A percentile compares a stretch with the other conserved stretches of the same genome.
phyloP scores from a whole-genome alignment of 2,329 filamentous ascomycete genomes.

The Coleophoma cylindrospora region DNA sequence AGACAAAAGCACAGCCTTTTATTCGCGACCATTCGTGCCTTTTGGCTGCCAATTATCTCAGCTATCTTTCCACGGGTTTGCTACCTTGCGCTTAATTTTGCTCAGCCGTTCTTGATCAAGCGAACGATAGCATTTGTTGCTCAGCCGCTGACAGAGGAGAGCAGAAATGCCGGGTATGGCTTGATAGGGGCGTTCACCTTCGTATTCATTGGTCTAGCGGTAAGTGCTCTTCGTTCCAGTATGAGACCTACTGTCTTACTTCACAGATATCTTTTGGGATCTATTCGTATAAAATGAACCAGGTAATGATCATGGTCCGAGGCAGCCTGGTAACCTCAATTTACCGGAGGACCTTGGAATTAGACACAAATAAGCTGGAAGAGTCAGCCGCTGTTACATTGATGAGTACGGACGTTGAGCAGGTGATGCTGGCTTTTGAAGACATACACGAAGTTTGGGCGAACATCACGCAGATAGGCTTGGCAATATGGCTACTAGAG shows the following conservation, averaged over 20 bases:
- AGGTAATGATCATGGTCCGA: constrained; percentile 18
- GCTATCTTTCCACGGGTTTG: constrained; percentile 11
- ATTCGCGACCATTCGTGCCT: constrained; percentile 5
- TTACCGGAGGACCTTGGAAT: constrained; percentile 20
- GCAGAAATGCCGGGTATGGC: neutral
- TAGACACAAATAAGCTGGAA: constrained; percentile 16
- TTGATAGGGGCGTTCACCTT: neutral
- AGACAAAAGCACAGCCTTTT: no score
- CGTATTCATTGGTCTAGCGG: neutral
- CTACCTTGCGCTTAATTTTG: constrained; percentile 13
- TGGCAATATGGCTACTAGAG: constrained; percentile 21
- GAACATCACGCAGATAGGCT: constrained; percentile 15
- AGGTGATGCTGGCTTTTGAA: constrained; percentile 20
- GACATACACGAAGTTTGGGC: constrained; percentile 21
- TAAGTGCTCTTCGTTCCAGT: neutral
- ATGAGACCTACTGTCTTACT: neutral
- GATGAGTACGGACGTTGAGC: constrained; percentile 20
- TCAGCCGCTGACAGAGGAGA: neutral
- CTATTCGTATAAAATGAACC: constrained; percentile 19
- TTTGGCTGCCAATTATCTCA: constrained; percentile 9
- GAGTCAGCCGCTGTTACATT: constrained; percentile 22
- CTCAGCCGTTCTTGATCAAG: neutral
- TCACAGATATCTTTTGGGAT: constrained; percentile 1
- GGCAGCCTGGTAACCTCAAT: constrained; percentile 21
- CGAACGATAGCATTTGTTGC: neutral